Base-by-base conservation (phyloP, 2,329 filamentous ascomycete species). In the Bipolaris zeicola region DNA sequence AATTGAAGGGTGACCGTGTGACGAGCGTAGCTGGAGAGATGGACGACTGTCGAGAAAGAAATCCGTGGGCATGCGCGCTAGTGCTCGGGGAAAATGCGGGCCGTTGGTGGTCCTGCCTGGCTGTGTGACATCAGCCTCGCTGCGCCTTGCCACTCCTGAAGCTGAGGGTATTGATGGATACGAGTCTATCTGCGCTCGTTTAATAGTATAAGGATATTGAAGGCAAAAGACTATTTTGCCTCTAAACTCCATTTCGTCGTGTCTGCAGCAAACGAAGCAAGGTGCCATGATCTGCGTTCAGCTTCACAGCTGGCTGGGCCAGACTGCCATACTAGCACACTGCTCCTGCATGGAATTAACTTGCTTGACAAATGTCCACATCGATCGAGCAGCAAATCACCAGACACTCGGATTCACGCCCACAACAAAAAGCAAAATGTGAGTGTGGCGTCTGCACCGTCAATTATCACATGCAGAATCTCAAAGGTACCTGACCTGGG, bases 1-100 rank as follows among this genome's bases (percentile, higher is more conserved):
- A 60, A 66, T 66, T 66, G 63, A 66, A 66, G 57, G 51, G 59
- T 55, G 60, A 59, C 61, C 63, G 63, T 64, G 62, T 63, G 63
- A 60, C 63, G 61, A 56, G 63, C 50, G 62, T 46, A 59, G 57
- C 43, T 46, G 47, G 53, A 46, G 47, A 41, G 44, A 57, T 18
- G 44, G 54, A 34, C 22, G 50, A 50, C 52, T 50, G 50, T 43
- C 48, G 54, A 58, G 59, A 64, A 58, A 64, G 61, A 65, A 65
- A 65, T 58, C 63, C 56, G 59, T 60, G 58, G 59, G 58, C 57
- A 49, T 18, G 46, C 56, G 58, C 65, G 62, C 62, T 67, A 66
- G 59, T 55, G 52, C 46, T 60, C 63, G 65, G 57, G 62, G 55
- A 60, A 64, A 62, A 57, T 57, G 58, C 63, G 63, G 63, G 61